Percentiles rank a stretch among this genome's conserved stretches.
Evolutionary conservation across 306 rosid genomes (phyloP).

Genomic region (Vigna radiata): DNA sequence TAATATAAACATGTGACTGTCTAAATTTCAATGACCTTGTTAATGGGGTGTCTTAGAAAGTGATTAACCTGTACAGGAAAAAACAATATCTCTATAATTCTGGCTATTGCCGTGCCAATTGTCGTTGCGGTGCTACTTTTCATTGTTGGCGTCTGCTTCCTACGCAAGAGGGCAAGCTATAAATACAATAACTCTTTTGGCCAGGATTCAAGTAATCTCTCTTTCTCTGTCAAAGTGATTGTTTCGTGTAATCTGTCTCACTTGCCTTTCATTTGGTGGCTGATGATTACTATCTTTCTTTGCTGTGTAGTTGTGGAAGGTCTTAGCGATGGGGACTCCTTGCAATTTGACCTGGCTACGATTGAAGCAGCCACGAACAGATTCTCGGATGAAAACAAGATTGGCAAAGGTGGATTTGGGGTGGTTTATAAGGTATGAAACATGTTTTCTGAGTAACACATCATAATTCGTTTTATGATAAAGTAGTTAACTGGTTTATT

Average conservation of each 20-base stretch:
- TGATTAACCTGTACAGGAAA: slow-evolving; percentile 45
- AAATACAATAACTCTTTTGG: slow-evolving; percentile 1
- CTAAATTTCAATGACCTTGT: neutral
- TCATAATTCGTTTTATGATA: neutral
- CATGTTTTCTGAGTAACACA: neutral
- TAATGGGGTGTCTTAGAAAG: slow-evolving; percentile 17
- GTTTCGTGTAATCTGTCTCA: slow-evolving; percentile 15
- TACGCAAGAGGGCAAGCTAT: slow-evolving; percentile 50
- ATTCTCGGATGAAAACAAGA: slow-evolving; percentile 50
- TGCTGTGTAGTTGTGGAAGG: slow-evolving; percentile 38
- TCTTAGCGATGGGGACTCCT: slow-evolving; percentile 45
- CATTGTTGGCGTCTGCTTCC: slow-evolving; percentile 43
- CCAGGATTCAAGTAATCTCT: slow-evolving; percentile 49
- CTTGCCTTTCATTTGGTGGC: slow-evolving; percentile 4
- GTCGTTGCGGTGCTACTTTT: slow-evolving; percentile 40
- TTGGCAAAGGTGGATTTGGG: slow-evolving; percentile 72
- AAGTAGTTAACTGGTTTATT: slow-evolving; percentile 17
- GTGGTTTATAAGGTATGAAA: slow-evolving; percentile 58
- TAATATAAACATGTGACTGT: neutral
- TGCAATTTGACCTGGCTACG: slow-evolving; percentile 52
- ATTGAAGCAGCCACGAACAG: slow-evolving; percentile 56
- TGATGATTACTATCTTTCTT: neutral
- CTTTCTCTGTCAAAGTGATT: neutral
- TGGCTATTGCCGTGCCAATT: slow-evolving; percentile 51
- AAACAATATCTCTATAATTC: slow-evolving; percentile 33